Evolutionary conservation across 371 early-diverging fungal species (phyloP).

Genomic region (Apophysomyces elegans): DNA sequence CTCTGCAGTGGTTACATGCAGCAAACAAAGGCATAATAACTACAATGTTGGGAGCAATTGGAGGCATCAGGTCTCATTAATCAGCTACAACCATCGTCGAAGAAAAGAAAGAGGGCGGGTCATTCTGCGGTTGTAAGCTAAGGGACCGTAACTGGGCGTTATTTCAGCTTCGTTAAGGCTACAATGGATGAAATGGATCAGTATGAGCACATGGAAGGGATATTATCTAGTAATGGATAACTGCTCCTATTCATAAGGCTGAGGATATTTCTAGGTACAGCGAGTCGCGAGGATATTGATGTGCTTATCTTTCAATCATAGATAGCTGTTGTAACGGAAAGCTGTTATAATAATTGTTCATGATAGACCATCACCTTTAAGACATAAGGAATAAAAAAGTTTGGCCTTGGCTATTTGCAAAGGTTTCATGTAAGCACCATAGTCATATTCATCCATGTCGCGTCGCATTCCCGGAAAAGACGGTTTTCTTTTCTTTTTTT

Average conservation of each 20-base stretch:
- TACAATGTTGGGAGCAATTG: slow-evolving; percentile 20
- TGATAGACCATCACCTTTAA: too few species aligned
- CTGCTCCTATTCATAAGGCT: slow-evolving; percentile 18
- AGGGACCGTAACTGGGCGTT: slow-evolving; percentile 17
- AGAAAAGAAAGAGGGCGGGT: slow-evolving; percentile 17
- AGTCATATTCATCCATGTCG: too few species aligned
- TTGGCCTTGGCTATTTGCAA: too few species aligned
- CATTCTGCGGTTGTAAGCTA: slow-evolving; percentile 10
- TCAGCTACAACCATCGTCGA: slow-evolving; percentile 4
- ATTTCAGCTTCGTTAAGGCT: slow-evolving; percentile 19
- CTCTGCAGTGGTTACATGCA: slow-evolving; percentile 18
- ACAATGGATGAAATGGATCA: slow-evolving; percentile 25
- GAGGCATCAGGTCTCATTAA: slow-evolving; percentile 18
- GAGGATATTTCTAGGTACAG: too few species aligned
- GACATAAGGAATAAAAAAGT: too few species aligned
- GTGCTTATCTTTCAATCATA: slow-evolving; percentile 19
- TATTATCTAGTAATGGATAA: slow-evolving; percentile 18
- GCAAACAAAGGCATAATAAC: slow-evolving; percentile 17
- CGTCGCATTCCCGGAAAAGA: too few species aligned
- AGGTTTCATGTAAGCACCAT: too few species aligned
- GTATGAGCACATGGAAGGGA: slow-evolving; percentile 3
- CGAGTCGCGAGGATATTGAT: slow-evolving; percentile 11
- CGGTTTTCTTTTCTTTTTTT: too few species aligned
- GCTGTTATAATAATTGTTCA: too few species aligned
- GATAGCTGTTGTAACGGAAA: slow-evolving; percentile 3